Evolutionary conservation across 768 basidiomycete genomes (phyloP), one percentile per base, ranked within the genome.

Genomic region (Suillus lakei): DNA sequence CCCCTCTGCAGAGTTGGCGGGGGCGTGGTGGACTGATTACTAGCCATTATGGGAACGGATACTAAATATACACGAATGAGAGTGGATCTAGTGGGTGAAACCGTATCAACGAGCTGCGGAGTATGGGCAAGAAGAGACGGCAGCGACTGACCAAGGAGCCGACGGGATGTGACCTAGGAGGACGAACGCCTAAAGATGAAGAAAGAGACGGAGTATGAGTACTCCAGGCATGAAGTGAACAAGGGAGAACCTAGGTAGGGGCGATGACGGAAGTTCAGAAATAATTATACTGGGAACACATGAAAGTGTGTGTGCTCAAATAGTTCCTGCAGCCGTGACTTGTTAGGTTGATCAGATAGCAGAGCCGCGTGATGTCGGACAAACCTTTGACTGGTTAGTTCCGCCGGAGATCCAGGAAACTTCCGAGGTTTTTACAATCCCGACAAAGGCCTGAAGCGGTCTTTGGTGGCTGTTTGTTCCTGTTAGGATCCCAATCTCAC

Each of bases 1-100:
- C 89, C 89, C 69, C 89, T 80, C 78, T 90, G 89, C 26, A 90
- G 77, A 67, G 88, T 79, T 30, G 78, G 71, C 10, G 73, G 72
- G 12, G 73, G 73, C 28, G 75, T 73, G 76, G 62, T 44, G 50
- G 71, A 67, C 28, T 66, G 53, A 70, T 73, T 78, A 60, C 63
- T 77, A 67, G 77, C 75, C 77, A 78, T 78, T 77, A 77, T 76
- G 64, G 76, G 69, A 72, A 74, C 36, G 32, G 67, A 32, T 66
- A 73, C 74, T 78, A 78, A 78, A 79, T 78, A 77, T 78, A 77
- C 75, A 72, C 67, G 69, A 67, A 69, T 15, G 64, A 61, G 63
- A 69, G 64, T 46, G 69, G 67, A 67, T n/a, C 74, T 77, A 51
- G n/a, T 39, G 65, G 34, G 13, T 50, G 36, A 12, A 39, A 60